phyloP scores from a whole-genome alignment of 164 flowering plant species.

The Houttuynia cordata region DNA sequence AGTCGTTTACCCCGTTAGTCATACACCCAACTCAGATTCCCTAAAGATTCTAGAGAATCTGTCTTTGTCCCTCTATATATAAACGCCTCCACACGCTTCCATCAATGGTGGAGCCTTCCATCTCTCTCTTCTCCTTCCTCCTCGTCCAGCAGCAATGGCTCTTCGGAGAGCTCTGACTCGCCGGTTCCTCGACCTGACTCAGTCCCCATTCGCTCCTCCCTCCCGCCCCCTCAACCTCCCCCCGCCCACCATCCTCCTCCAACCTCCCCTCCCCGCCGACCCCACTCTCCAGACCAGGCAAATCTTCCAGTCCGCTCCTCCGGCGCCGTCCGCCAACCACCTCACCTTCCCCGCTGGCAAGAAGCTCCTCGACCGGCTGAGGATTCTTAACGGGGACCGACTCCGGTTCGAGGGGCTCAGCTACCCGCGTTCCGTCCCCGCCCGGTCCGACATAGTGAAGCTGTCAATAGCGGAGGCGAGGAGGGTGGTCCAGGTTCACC shows the following conservation, averaged over 20 bases:
- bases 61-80: too few relatives aligned
- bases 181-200: constrained; percentile 26
- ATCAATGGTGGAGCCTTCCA: too few relatives aligned
- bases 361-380: constrained; percentile 14
- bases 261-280: too few relatives aligned
- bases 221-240: neutral
- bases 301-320: too few relatives aligned
- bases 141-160: constrained; percentile 32
- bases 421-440: too few relatives aligned
- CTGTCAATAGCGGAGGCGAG: neutral
- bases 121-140: neutral
- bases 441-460: neutral
- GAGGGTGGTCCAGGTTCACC: neutral
- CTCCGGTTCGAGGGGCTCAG: constrained; percentile 7
- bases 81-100: too few relatives aligned
- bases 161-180: constrained; percentile 30
- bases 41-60: too few relatives aligned
- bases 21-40: too few relatives aligned
- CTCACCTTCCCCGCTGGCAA: constrained; percentile 2
- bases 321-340: neutral
- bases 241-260: too few relatives aligned
- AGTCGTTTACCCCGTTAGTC: too few relatives aligned
- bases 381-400: constrained; percentile 7
- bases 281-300: too few relatives aligned
- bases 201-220: neutral